These are phyloP conservation scores for Polyplosphaeria fusca DNA, from an alignment of 495 filamentous ascomycete genomes.

Conservation along the genomic window DNA sequence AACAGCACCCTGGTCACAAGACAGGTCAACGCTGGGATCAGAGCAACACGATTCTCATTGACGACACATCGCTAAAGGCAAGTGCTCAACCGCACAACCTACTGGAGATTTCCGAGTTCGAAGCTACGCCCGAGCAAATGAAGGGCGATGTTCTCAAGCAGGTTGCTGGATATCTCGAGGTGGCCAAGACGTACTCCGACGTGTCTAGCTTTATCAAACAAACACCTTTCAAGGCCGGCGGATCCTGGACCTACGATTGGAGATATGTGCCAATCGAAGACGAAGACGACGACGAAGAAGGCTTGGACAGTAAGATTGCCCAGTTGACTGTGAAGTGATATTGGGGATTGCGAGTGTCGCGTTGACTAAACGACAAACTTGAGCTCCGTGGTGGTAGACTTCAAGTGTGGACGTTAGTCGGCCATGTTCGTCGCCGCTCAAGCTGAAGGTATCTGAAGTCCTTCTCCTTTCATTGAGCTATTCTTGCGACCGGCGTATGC, in stretches of 20 bases:
- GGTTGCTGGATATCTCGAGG: conserved; percentile 45
- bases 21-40: conserved; percentile 60
- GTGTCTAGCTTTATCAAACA: conserved; percentile 41
- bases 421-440: no score
- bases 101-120: conserved; percentile 75
- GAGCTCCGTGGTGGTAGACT: no score
- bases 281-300: no score
- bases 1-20: conserved; percentile 47
- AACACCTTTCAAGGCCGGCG: conserved; percentile 34
- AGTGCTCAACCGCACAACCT: conserved; percentile 79
- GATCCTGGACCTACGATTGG: conserved; percentile 30
- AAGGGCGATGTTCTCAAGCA: conserved; percentile 38
- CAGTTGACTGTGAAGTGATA: no score
- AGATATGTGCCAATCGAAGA: no score
- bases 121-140: conserved; percentile 20
- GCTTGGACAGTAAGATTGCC: no score
- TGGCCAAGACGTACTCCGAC: conserved; percentile 40
- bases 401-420: no score
- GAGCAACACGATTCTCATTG: conserved; percentile 83
- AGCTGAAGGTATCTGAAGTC: no score
- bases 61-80: conserved; percentile 78
- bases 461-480: no score
- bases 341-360: no score
- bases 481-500: no score
- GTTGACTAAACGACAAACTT: no score